A percentile compares a stretch with the other conserved stretches of the same genome.
Evolutionary conservation across 768 basidiomycete genomes (phyloP).

Genomic region (Dictyophora rubrovolvata): DNA sequence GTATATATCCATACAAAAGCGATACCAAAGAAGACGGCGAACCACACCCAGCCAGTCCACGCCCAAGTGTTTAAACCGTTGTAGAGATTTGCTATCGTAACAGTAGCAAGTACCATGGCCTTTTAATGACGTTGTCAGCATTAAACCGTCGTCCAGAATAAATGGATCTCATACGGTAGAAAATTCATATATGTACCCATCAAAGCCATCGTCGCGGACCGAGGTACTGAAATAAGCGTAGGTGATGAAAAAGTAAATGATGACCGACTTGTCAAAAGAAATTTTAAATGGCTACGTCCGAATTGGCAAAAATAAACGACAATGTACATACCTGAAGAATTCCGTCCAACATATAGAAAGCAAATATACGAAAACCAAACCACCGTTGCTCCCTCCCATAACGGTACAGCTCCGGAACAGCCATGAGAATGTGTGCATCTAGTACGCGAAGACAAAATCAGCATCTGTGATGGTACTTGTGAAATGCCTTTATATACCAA

Average conservation of each 20-base stretch:
- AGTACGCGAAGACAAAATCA: not conserved
- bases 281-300: constrained; percentile 8
- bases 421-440: constrained; percentile 85
- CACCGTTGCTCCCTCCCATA: constrained; percentile 72
- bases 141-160: not conserved
- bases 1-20: constrained; percentile 70
- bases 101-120: constrained; percentile 81
- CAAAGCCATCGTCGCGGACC: constrained; percentile 71
- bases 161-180: constrained; percentile 53
- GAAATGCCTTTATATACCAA: not conserved
- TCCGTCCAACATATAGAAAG: constrained; percentile 81
- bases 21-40: constrained; percentile 72
- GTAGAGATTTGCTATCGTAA: constrained; percentile 71
- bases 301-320: not conserved
- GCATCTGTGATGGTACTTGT: not conserved
- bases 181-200: constrained; percentile 66
- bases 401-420: constrained; percentile 80
- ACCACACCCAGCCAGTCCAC: constrained; percentile 93
- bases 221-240: constrained; percentile 71
- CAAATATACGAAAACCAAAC: constrained; percentile 69
- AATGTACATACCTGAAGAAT: constrained; percentile 62
- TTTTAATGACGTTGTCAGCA: constrained; percentile 17
- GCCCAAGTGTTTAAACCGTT: constrained; percentile 81
- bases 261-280: constrained; percentile 50
- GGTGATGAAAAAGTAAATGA: constrained; percentile 81